Evolutionary conservation across 108 stramenopile species (phyloP).

Genomic region (Skeletonema marinoi): DNA sequence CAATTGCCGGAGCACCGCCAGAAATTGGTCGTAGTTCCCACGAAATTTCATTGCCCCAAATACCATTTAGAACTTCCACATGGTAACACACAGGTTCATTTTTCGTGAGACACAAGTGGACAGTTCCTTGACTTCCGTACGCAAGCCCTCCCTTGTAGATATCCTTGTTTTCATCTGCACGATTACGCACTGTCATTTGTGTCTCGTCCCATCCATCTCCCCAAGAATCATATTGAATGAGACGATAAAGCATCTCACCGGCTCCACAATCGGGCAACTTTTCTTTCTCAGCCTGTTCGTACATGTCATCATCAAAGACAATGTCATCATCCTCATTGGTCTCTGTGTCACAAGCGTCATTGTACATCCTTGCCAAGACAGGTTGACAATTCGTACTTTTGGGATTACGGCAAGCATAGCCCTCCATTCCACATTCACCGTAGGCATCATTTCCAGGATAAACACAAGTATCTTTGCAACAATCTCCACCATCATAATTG

Average conservation of each 20-base stretch:
- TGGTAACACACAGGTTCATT: slow-evolving; percentile 67
- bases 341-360: slow-evolving; percentile 34
- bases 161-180: slow-evolving; percentile 1
- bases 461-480: slow-evolving; percentile 81
- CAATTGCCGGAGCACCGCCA: slow-evolving; percentile 62
- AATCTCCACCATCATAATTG: slow-evolving; percentile 89
- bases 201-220: slow-evolving; percentile 92
- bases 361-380: slow-evolving; percentile 52
- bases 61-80: slow-evolving; percentile 69
- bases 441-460: slow-evolving; percentile 35
- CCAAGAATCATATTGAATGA: slow-evolving; percentile 82
- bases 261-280: slow-evolving; percentile 33
- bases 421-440: slow-evolving; percentile 79
- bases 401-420: slow-evolving; percentile 88
- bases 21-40: slow-evolving; percentile 79
- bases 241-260: slow-evolving; percentile 52
- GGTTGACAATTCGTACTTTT: slow-evolving; percentile 60
- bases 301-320: slow-evolving; percentile 32
- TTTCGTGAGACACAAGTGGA: slow-evolving; percentile 74
- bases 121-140: slow-evolving; percentile 73
- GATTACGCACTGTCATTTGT: slow-evolving; percentile 42
- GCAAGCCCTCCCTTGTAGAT: slow-evolving; percentile 68
- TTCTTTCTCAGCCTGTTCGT: slow-evolving; percentile 11
- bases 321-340: slow-evolving; percentile 9
- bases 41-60: slow-evolving; percentile 90